A percentile compares a stretch with the other conserved stretches of the same genome.
Conservation (phyloP, 805 yeast species). For the Clavispora santaluciae region DNA sequence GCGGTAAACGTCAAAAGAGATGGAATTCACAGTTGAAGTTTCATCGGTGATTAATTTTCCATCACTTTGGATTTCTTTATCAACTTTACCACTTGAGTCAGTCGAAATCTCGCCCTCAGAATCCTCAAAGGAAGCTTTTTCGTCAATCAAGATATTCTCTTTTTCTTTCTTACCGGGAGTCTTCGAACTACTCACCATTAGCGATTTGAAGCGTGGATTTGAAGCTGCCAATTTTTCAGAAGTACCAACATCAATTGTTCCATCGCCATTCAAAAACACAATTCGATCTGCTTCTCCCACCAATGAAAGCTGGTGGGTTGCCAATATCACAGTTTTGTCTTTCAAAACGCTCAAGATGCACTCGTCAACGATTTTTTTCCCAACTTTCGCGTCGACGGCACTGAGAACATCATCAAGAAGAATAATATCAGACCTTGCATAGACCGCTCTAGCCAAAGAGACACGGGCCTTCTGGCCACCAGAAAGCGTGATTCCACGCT, state of each 20-base stretch:
- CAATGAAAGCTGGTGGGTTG: constrained; percentile 8
- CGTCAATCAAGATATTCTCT: not conserved
- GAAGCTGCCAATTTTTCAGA: not conserved
- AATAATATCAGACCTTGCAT: constrained; percentile 4
- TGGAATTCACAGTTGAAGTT: constrained; percentile 4
- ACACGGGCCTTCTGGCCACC: constrained; percentile 11
- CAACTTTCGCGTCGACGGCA: constrained; percentile 10
- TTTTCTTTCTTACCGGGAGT: not conserved
- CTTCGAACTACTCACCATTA: not conserved
- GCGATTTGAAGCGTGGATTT: constrained; percentile 1
- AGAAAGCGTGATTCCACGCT: constrained; percentile 9
- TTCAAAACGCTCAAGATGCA: constrained; percentile 4
- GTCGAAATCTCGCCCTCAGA: not conserved
- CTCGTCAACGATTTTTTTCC: constrained; percentile 6
- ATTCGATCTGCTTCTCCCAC: constrained; percentile 5
- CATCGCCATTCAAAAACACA: constrained; percentile 3
- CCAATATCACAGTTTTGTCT: constrained; percentile 5
- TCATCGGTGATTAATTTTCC: constrained; percentile 5
- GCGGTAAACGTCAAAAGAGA: constrained; percentile 1
- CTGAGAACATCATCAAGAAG: constrained; percentile 9
- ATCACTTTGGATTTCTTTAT: not conserved
- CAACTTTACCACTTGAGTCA: not conserved
- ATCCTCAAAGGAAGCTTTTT: not conserved
- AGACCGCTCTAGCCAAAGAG: constrained; percentile 9
- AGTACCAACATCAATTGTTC: not conserved